Base-by-base conservation (phyloP, 371 early-diverging fungal species). In the Mortierella sp. region DNA sequence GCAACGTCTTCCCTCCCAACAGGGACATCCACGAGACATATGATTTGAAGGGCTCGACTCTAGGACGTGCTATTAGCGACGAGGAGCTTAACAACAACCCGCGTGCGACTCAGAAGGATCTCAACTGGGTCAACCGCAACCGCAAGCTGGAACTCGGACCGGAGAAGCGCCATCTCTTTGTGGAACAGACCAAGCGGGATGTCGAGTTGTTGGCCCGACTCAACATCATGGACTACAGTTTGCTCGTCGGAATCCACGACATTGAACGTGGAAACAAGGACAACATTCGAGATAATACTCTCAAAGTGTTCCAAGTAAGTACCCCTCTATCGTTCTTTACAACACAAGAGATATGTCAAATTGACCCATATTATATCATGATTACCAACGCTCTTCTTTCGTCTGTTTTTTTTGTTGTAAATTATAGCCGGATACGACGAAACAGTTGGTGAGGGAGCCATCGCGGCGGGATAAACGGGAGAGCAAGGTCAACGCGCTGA, bases 181-280 rank as follows among this genome's bases (percentile, higher is more conserved):
- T 96, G 41, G 92, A 92, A 43, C 98, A 98, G 87, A 87, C 97
- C 65, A 91, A 95, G 53, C 86, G 89, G 34, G 99, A 99, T 80
- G 95, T 96, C 7, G 87, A 93, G 83, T 89, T 97, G 65, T 85
- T 98, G 65, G 86, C 89, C 55, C 81, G 85, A 19, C 88, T 95
- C 61, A 93, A 96, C 66, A 98, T 99, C 68, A 99, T 99, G 99
- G 99, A 99, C 87, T 99, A 99, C 87, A 96, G 96, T 70, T 85
- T 99, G 66, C 86, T 99, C 26, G 86, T 98, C 29, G 99, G 99
- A 5, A 89, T 96, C 14, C 98, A 98, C 79, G 95, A 97, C 80
- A 68, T 91, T 83, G 66, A 87, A 39, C 90, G 92, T 41, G 98
- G 97, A 55, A 98, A 99, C 85, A 87, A 87, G 61, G 94, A 96